Conservation (phyloP, 768 basidiomycete genomes). For the Epithele typhae region DNA sequence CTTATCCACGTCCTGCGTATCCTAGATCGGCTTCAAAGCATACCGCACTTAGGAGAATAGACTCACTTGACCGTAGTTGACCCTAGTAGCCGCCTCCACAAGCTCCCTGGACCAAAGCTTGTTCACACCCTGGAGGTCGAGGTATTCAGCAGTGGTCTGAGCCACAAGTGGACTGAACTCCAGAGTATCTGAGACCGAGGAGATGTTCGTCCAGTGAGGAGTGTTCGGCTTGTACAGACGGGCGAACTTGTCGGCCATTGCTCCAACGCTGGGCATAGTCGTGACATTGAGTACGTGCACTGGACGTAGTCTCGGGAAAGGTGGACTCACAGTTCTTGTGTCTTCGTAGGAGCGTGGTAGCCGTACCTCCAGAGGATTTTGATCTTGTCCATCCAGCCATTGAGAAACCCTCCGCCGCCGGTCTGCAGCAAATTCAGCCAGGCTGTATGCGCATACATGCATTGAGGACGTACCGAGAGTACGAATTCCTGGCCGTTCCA, state of each 20-base stretch:
- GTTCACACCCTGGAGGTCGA: conserved; percentile 49
- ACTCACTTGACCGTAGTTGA: conserved; percentile 76
- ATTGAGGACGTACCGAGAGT: conserved; percentile 46
- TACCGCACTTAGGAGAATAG: too few species aligned
- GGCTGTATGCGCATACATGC: conserved; percentile 1
- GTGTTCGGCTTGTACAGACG: conserved; percentile 50
- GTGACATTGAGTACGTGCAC: too few species aligned
- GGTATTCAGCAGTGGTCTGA: conserved; percentile 53
- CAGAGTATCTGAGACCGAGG: conserved; percentile 48
- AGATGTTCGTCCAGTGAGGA: conserved; percentile 60
- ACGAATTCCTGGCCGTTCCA: conserved; percentile 82
- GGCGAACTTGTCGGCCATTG: conserved; percentile 48
- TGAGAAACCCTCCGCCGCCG: conserved; percentile 29
- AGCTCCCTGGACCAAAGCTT: conserved; percentile 64
- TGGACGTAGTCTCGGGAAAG: too few species aligned
- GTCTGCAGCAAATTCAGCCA: conserved; percentile 5
- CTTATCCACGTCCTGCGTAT: conserved; percentile 50
- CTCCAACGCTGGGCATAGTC: conserved; percentile 45
- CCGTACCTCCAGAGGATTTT: conserved; percentile 82
- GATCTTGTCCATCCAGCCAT: conserved; percentile 65
- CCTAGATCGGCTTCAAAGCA: too few species aligned
- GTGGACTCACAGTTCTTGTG: conserved; percentile 46
- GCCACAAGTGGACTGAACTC: conserved; percentile 47
- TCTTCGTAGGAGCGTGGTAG: conserved; percentile 50
- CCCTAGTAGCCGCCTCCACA: conserved; percentile 74